phyloP scores from a whole-genome alignment of 305 asterid species.

The Striga hermonthica region DNA sequence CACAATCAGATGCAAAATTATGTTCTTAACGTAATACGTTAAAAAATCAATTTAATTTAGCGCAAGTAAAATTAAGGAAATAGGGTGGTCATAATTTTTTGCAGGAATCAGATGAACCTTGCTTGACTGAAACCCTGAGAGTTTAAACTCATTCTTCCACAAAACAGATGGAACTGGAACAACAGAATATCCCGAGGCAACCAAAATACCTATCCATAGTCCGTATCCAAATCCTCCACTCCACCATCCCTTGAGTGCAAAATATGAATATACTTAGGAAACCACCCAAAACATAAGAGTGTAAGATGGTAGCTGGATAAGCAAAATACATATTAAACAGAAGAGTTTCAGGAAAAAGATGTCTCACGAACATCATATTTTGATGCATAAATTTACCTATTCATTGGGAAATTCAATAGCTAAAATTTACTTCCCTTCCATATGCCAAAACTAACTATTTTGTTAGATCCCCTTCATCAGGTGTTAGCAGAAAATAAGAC shows the following conservation, averaged over 20 bases:
- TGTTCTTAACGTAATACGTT: conserved; percentile 11
- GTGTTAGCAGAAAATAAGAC: not conserved
- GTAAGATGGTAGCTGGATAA: conserved; percentile 24
- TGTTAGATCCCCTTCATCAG: not conserved
- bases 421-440: not conserved
- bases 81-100: conserved; percentile 13
- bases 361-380: not conserved
- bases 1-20: conserved; percentile 15
- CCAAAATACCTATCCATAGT: conserved; percentile 83
- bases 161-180: conserved; percentile 75
- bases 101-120: conserved; percentile 52
- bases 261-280: conserved; percentile 30
- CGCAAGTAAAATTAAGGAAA: not conserved
- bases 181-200: conserved; percentile 87
- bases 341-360: conserved; percentile 9
- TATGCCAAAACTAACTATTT: not conserved
- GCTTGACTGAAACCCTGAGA: conserved; percentile 51
- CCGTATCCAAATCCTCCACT: conserved; percentile 97
- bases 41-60: conserved; percentile 2
- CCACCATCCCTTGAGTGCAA: conserved; percentile 86
- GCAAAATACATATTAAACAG: conserved; percentile 11
- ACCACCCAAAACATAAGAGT: conserved; percentile 22
- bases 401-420: not conserved
- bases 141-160: conserved; percentile 85
- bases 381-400: not conserved